phyloP scores from a whole-genome alignment of 306 rosid species.

The Pyrus communis region DNA sequence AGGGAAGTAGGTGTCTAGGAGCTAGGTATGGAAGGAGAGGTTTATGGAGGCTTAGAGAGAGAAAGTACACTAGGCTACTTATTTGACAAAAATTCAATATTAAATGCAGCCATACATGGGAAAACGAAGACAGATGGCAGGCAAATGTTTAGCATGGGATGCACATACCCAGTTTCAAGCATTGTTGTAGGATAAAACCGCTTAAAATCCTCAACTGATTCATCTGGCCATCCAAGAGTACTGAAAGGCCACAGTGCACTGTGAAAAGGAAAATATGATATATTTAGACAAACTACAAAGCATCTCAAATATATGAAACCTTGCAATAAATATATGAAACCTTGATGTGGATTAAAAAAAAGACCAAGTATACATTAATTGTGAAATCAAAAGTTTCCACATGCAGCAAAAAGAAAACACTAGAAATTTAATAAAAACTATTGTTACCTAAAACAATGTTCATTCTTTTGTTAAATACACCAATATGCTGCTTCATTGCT shows the following conservation, averaged over 20 bases:
- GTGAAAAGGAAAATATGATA: constrained; percentile 9
- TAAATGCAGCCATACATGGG: neutral
- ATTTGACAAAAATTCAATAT: neutral
- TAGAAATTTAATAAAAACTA: too few species aligned
- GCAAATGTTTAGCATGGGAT: constrained; percentile 13
- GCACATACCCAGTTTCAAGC: constrained; percentile 93
- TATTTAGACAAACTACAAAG: neutral
- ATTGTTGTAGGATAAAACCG: constrained; percentile 84
- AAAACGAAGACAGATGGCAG: neutral
- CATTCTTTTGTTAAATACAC: too few species aligned
- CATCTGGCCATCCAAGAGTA: constrained; percentile 98
- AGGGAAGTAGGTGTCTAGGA: neutral
- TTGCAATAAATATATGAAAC: neutral
- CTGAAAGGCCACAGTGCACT: constrained; percentile 98
- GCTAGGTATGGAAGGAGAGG: too few species aligned
- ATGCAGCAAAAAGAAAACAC: too few species aligned
- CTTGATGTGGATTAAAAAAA: too few species aligned
- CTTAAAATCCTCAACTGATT: constrained; percentile 68
- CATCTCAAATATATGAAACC: neutral
- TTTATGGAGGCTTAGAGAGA: neutral
- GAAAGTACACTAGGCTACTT: neutral
- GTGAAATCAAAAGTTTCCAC: too few species aligned
- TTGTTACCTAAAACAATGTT: too few species aligned
- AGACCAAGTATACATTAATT: too few species aligned
- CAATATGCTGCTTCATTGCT: too few species aligned